Evolutionary conservation across 805 yeast species (phyloP).

Genomic region (Pichia cabralensis): DNA sequence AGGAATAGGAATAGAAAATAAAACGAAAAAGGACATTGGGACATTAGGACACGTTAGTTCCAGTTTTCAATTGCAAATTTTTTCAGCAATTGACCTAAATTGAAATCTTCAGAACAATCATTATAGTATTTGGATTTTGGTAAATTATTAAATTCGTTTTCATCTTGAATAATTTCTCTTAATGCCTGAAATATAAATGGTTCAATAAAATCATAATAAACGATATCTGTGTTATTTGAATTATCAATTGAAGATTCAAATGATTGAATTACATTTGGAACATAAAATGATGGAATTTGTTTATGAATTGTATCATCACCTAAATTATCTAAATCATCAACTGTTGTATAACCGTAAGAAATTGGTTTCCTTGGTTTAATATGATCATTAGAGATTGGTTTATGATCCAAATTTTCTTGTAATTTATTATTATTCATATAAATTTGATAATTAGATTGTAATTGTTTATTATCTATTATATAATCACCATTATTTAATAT

Average conservation of each 20-base stretch:
- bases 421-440: conserved; percentile 10
- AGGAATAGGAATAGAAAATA: not conserved
- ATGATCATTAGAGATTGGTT: not conserved
- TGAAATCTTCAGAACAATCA: conserved; percentile 29
- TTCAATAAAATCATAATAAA: conserved; percentile 71
- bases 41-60: too few species aligned
- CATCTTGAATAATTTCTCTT: conserved; percentile 14
- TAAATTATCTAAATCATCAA: conserved; percentile 72
- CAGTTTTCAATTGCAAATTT: conserved; percentile 29
- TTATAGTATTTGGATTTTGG: conserved; percentile 16
- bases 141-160: conserved; percentile 9
- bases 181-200: conserved; percentile 19
- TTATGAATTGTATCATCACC: conserved; percentile 81
- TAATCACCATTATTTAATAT: conserved; percentile 49
- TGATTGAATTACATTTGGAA: conserved; percentile 75
- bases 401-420: not conserved
- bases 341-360: conserved; percentile 67
- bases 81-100: conserved; percentile 36
- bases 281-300: conserved; percentile 44
- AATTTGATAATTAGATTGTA: conserved; percentile 19
- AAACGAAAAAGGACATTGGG: too few species aligned
- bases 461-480: conserved; percentile 13
- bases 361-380: too few species aligned
- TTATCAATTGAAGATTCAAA: conserved; percentile 23
- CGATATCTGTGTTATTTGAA: conserved; percentile 42